Conservation (phyloP, 371 early-diverging fungal genomes). For the Mucor racemosus region DNA sequence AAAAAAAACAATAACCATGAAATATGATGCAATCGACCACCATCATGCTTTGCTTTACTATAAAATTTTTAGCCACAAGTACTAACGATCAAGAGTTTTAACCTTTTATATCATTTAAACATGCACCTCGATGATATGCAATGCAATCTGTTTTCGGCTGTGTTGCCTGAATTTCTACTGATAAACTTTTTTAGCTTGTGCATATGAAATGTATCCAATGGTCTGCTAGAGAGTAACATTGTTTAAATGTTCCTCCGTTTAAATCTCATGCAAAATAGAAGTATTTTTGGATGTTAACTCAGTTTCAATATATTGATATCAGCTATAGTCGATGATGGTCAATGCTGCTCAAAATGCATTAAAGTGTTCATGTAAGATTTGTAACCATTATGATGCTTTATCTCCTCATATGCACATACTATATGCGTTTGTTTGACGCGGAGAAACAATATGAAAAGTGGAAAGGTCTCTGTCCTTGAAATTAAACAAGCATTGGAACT, state of each 20-base stretch:
- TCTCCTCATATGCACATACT: too few species aligned
- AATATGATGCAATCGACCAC: too few species aligned
- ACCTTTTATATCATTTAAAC: too few species aligned
- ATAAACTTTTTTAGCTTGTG: not conserved
- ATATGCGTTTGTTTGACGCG: too few species aligned
- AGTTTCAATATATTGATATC: not conserved
- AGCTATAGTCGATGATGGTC: too few species aligned
- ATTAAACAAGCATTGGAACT: too few species aligned
- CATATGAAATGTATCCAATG: not conserved
- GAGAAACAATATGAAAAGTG: too few species aligned
- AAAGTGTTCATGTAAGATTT: too few species aligned
- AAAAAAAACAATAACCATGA: too few species aligned
- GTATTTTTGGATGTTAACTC: not conserved
- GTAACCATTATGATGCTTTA: not conserved
- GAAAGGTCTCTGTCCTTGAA: too few species aligned
- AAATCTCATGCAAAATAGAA: not conserved
- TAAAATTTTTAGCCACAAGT: not conserved
- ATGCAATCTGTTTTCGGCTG: not conserved
- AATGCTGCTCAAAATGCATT: too few species aligned
- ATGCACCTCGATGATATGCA: not conserved
- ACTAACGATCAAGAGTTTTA: too few species aligned
- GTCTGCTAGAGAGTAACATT: not conserved
- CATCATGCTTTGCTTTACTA: not conserved
- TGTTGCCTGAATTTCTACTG: not conserved
- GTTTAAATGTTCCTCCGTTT: not conserved